A percentile compares a stretch with the other conserved stretches of the same genome.
These are phyloP conservation scores for Neurospora pannonica DNA, from an alignment of 495 filamentous ascomycete species.

Conservation along the genomic window DNA sequence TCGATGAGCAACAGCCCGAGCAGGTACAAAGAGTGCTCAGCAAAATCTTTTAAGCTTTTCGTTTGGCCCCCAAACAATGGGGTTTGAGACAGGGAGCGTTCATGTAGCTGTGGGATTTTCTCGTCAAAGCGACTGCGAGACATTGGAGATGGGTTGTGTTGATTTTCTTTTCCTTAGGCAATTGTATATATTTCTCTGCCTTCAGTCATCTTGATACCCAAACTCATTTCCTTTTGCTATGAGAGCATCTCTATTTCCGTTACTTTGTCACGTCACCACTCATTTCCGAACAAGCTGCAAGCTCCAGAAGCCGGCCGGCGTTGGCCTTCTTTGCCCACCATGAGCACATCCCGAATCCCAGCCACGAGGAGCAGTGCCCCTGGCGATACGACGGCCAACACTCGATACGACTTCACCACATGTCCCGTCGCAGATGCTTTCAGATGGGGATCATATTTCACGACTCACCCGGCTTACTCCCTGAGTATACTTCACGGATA, in stretches of 20 bases:
- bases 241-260: neutral
- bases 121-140: neutral
- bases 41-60: constrained; percentile 57
- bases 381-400: neutral
- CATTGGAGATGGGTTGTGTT: neutral
- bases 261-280: neutral
- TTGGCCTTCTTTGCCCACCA: neutral
- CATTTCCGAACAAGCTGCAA: neutral
- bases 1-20: constrained; percentile 46
- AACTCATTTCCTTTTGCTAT: neutral
- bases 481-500: neutral
- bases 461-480: neutral
- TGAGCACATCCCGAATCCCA: neutral
- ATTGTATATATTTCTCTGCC: neutral
- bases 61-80: neutral
- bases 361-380: neutral
- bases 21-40: constrained; percentile 69
- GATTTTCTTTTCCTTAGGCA: neutral
- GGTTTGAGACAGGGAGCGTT: neutral
- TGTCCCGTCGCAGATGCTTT: neutral
- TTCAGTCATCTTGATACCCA: neutral
- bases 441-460: neutral
- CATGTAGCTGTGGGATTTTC: neutral
- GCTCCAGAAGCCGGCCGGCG: neutral
- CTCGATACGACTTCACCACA: neutral